Conservation (phyloP, 2,329 filamentous ascomycete genomes). For the Trichoderma aggressivum region DNA sequence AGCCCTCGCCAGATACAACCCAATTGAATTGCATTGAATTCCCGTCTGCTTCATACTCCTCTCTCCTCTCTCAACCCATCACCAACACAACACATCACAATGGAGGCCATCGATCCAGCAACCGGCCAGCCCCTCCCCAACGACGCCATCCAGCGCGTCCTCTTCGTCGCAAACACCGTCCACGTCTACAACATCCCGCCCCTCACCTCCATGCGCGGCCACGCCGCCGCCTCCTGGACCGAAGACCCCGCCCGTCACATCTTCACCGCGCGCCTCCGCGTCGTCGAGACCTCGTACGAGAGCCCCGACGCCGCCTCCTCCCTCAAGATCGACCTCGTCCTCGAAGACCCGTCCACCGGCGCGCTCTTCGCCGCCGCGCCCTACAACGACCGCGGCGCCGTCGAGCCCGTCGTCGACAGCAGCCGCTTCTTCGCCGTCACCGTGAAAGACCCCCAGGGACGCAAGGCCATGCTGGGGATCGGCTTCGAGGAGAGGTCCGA, state of each 20-base stretch:
- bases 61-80: neutral
- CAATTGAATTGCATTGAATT: neutral
- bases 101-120: conserved; percentile 67
- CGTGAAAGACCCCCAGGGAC: conserved; percentile 70
- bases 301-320: conserved; percentile 38
- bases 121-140: conserved; percentile 65
- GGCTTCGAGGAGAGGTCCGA: conserved; percentile 85
- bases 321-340: conserved; percentile 70
- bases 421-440: conserved; percentile 80
- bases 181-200: conserved; percentile 89
- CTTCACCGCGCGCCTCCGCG: conserved; percentile 77
- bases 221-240: conserved; percentile 76
- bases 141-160: conserved; percentile 79
- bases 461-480: conserved; percentile 76
- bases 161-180: conserved; percentile 70
- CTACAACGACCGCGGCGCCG: conserved; percentile 61
- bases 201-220: conserved; percentile 71
- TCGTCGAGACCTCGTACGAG: conserved; percentile 69
- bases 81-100: conserved; percentile 29
- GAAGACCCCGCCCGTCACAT: conserved; percentile 68
- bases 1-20: neutral
- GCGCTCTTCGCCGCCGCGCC: conserved; percentile 82
- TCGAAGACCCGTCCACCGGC: conserved; percentile 71
- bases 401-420: conserved; percentile 77
- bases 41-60: neutral